Evolutionary conservation across 2,329 filamentous ascomycete species (phyloP).

Genomic region (Aspergillus proliferans): DNA sequence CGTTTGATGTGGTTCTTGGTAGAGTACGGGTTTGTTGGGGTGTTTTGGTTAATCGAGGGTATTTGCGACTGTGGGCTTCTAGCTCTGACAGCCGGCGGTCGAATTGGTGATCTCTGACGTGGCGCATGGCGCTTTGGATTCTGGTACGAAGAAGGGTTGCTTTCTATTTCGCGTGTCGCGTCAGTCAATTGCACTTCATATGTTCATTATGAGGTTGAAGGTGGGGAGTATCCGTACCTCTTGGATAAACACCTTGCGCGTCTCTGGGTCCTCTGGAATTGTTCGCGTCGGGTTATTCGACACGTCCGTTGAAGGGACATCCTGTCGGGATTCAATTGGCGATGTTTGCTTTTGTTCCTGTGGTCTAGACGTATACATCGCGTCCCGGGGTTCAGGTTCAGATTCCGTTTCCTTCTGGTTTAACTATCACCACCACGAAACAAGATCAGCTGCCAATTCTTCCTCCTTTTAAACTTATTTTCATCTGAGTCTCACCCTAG

Average conservation of each 20-base stretch:
- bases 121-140: conserved; percentile 37
- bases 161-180: conserved; percentile 25
- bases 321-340: background rate
- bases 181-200: background rate
- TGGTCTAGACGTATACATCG: conserved; percentile 12
- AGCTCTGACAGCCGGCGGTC: conserved; percentile 37
- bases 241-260: conserved; percentile 36
- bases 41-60: conserved; percentile 16
- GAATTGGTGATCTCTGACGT: conserved; percentile 31
- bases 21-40: background rate
- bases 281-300: conserved; percentile 6
- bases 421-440: background rate
- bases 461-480: background rate
- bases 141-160: conserved; percentile 32
- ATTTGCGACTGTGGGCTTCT: conserved; percentile 35
- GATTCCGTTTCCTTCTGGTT: conserved; percentile 1
- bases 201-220: background rate
- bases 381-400: conserved; percentile 6
- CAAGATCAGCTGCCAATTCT: conserved; percentile 5
- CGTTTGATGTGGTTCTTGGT: background rate
- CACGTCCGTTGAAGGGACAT: background rate
- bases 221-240: conserved; percentile 21
- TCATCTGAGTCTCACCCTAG: conserved; percentile 12
- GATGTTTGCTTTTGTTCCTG: conserved; percentile 12
- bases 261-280: conserved; percentile 29